Percentiles rank a stretch among this genome's conserved stretches.
These are phyloP conservation scores for Pseudomassariella vexata DNA, from an alignment of 2,329 filamentous ascomycete species.

Conservation along the genomic window DNA sequence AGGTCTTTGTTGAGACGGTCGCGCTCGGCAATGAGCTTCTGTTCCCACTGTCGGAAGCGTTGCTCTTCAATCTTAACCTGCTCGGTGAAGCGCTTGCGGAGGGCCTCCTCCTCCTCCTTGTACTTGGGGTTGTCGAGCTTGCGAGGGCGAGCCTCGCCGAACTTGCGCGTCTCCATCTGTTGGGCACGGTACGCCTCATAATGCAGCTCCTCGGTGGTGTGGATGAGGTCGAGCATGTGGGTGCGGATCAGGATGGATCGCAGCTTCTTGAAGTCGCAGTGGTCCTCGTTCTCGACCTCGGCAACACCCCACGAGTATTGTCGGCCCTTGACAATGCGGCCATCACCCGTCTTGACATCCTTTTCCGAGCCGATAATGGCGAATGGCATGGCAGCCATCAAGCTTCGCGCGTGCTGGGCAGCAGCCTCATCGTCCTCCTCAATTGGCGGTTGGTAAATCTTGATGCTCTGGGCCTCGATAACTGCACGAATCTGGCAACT, in stretches of 20 bases:
- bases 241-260: constrained; percentile 97
- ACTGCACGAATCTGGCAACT: constrained; percentile 74
- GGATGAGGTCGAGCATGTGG: constrained; percentile 99
- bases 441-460: constrained; percentile 96
- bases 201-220: constrained; percentile 98
- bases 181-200: constrained; percentile 98
- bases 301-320: constrained; percentile 99
- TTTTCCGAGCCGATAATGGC: constrained; percentile 99
- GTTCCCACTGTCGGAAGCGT: constrained; percentile 98
- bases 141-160: constrained; percentile 91
- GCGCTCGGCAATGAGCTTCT: constrained; percentile 98
- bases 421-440: constrained; percentile 98
- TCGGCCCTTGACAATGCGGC: constrained; percentile 95
- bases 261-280: constrained; percentile 99
- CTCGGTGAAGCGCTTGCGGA: constrained; percentile 98
- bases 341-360: constrained; percentile 94
- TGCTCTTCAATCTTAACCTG: constrained; percentile 99
- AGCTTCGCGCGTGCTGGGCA: constrained; percentile 85
- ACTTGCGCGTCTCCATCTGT: constrained; percentile 99
- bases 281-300: constrained; percentile 99
- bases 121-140: constrained; percentile 99
- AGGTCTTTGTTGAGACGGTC: constrained; percentile 99
- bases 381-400: constrained; percentile 97
- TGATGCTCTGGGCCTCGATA: constrained; percentile 97
- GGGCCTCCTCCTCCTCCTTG: constrained; percentile 98